A percentile compares a stretch with the other conserved stretches of the same genome.
Conservation (phyloP, 768 basidiomycete genomes). For the Boletus reticuloceps region DNA sequence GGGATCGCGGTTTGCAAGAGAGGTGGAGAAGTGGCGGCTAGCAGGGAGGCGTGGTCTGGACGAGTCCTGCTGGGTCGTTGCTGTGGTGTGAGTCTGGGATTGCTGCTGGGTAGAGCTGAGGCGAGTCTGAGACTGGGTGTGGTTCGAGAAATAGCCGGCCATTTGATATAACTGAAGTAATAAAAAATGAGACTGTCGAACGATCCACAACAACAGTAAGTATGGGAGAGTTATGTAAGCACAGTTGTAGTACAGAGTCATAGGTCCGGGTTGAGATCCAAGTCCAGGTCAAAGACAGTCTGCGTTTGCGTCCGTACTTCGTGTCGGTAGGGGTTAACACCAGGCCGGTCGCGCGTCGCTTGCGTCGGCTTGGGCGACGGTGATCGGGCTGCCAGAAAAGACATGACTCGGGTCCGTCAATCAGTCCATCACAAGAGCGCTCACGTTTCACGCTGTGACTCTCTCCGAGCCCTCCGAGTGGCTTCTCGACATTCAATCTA, state of each 20-base stretch:
- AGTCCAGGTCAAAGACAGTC: conserved; percentile 73
- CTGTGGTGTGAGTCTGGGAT: conserved; percentile 11
- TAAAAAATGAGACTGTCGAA: conserved; percentile 9
- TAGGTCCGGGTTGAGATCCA: conserved; percentile 83
- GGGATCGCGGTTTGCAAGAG: conserved; percentile 39
- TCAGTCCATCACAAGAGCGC: conserved; percentile 19
- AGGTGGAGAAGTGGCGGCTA: conserved; percentile 77
- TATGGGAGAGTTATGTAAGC: conserved; percentile 22
- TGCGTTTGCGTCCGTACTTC: conserved; percentile 60
- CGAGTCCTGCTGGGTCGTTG: conserved; percentile 13
- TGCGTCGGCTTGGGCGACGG: conserved; percentile 55
- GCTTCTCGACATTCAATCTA: conserved; percentile 74
- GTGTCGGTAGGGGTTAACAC: conserved; percentile 68
- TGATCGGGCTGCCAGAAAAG: conserved; percentile 50
- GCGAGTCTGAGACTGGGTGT: conserved; percentile 63
- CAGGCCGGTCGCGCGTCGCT: conserved; percentile 46
- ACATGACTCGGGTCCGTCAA: conserved; percentile 3
- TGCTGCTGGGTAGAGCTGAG: conserved; percentile 52
- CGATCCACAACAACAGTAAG: no score
- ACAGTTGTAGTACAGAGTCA: conserved; percentile 26
- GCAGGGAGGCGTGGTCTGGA: conserved; percentile 49
- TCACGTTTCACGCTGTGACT: conserved; percentile 78
- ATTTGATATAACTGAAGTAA: conserved; percentile 38
- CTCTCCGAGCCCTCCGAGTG: conserved; percentile 74
- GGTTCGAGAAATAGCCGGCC: conserved; percentile 83